These are phyloP conservation scores for Populus hybrid DNA, from an alignment of 441 rosid genomes.

Conservation along the genomic window DNA sequence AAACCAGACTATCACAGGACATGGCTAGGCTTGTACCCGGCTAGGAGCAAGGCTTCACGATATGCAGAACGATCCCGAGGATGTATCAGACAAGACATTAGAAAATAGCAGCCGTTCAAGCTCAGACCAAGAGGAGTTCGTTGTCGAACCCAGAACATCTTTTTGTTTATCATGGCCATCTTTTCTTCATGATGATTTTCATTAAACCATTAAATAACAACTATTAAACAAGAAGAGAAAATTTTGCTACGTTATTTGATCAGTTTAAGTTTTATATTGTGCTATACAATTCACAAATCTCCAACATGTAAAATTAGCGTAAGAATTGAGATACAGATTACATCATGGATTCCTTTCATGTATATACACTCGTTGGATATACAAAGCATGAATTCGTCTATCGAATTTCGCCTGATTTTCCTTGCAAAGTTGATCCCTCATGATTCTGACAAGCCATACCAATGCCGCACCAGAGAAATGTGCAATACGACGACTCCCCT, in stretches of 20 bases:
- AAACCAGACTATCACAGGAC: no score
- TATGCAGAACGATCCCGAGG: neutral
- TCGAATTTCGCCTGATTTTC: conserved; percentile 26
- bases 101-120: neutral
- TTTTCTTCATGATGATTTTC: neutral
- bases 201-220: neutral
- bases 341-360: neutral
- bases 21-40: no score
- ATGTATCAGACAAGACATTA: no score
- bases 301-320: neutral
- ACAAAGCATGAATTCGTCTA: conserved; percentile 2
- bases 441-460: conserved; percentile 69
- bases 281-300: neutral
- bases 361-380: neutral
- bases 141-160: neutral
- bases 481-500: conserved; percentile 44
- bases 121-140: neutral
- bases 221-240: neutral
- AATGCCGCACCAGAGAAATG: conserved; percentile 88
- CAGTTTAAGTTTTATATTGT: neutral
- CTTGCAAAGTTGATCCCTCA: conserved; percentile 21
- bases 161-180: neutral
- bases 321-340: neutral
- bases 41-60: neutral
- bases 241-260: neutral